Conservation (phyloP, 495 filamentous ascomycete genomes). For the Pseudomonodictys pantanalensis region DNA sequence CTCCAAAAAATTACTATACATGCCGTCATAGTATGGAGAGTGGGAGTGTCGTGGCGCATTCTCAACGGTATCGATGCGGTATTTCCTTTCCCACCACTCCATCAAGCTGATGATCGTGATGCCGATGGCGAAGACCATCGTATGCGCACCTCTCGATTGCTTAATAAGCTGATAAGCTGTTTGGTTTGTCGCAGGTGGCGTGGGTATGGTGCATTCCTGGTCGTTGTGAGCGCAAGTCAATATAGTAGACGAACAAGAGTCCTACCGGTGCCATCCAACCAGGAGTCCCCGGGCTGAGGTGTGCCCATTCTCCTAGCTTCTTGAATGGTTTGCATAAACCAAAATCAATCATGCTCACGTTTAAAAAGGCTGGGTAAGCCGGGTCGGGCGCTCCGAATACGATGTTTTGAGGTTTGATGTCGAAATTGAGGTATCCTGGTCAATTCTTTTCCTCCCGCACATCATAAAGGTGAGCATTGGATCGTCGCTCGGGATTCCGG, state of each 20-base stretch:
- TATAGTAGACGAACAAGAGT: too few species aligned
- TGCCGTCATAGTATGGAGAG: not conserved
- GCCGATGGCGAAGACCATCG: not conserved
- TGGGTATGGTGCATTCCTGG: too few species aligned
- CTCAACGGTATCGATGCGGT: not conserved
- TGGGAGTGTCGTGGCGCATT: not conserved
- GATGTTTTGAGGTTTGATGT: not conserved
- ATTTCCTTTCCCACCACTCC: not conserved
- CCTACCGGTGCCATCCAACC: too few species aligned
- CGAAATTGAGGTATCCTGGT: not conserved
- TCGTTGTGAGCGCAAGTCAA: too few species aligned
- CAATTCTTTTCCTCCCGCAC: not conserved
- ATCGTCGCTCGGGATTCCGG: not conserved
- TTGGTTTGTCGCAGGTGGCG: too few species aligned
- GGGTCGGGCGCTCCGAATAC: not conserved
- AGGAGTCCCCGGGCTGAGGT: too few species aligned
- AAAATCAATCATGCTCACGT: not conserved
- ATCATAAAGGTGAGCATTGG: not conserved
- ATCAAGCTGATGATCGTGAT: not conserved
- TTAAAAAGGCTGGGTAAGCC: not conserved
- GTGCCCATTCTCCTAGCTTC: too few species aligned
- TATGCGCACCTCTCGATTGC: too few species aligned
- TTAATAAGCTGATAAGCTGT: too few species aligned
- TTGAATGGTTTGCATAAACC: not conserved
- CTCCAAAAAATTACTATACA: not conserved